Percentiles rank a stretch among this genome's conserved stretches.
phyloP scores from a whole-genome alignment of 2,329 filamentous ascomycete species.

The Colletotrichum liriopes region DNA sequence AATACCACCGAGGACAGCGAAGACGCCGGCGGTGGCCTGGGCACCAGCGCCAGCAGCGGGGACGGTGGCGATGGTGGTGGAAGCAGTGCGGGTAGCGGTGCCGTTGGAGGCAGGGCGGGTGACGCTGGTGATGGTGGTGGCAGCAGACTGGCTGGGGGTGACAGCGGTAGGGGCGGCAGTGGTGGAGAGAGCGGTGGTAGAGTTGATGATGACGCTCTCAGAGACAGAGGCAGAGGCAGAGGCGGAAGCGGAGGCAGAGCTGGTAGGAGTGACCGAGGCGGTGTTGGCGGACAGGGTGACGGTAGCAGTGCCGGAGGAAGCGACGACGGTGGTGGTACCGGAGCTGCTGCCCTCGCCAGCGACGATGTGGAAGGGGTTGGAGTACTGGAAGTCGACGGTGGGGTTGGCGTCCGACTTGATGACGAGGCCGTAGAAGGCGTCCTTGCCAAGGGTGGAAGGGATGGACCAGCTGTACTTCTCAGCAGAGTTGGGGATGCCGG shows the following conservation, averaged over 20 bases:
- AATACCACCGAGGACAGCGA: slow-evolving; percentile 43
- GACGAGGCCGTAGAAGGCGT: slow-evolving; percentile 71
- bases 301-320: slow-evolving; percentile 47
- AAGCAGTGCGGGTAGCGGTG: slow-evolving; percentile 26
- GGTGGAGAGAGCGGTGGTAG: slow-evolving; percentile 44
- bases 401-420: slow-evolving; percentile 65
- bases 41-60: slow-evolving; percentile 27
- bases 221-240: slow-evolving; percentile 45
- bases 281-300: slow-evolving; percentile 49
- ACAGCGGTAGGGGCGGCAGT: slow-evolving; percentile 37
- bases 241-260: slow-evolving; percentile 42
- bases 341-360: slow-evolving; percentile 47
- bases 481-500: slow-evolving; percentile 61
- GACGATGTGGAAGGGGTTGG: slow-evolving; percentile 72
- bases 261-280: slow-evolving; percentile 51
- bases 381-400: slow-evolving; percentile 71
- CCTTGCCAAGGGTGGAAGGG: slow-evolving; percentile 59
- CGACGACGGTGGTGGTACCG: slow-evolving; percentile 48
- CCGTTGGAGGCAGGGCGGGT: slow-evolving; percentile 42
- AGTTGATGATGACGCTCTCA: slow-evolving; percentile 49
- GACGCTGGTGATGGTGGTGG: slow-evolving; percentile 46
- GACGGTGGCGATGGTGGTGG: slow-evolving; percentile 33
- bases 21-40: slow-evolving; percentile 42
- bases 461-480: slow-evolving; percentile 68
- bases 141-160: slow-evolving; percentile 43